Evolutionary conservation across 164 flowering plant genomes (phyloP).

Genomic region (Aristolochia californica): DNA sequence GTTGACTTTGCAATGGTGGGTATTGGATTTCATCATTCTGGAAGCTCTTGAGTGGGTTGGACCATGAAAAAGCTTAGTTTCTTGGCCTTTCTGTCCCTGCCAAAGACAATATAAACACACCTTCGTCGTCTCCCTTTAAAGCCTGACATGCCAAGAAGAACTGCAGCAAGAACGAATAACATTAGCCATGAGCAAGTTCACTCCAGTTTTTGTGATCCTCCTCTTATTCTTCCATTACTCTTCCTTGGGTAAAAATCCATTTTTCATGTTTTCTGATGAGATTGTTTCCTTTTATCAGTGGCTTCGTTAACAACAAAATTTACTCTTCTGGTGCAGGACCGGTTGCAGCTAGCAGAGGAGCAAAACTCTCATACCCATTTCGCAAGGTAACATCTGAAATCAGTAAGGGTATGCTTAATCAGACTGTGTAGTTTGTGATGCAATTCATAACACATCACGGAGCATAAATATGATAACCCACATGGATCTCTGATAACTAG

Average conservation of each 20-base stretch:
- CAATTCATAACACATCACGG: too few species aligned
- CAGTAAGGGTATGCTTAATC: too few species aligned
- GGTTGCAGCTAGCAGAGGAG: neutral
- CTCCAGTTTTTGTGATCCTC: slow-evolving; percentile 13
- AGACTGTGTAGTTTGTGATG: too few species aligned
- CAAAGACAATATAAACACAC: slow-evolving; percentile 7
- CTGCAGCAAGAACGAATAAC: neutral
- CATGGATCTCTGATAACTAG: neutral
- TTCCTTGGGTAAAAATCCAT: slow-evolving; percentile 16
- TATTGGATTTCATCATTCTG: slow-evolving; percentile 27
- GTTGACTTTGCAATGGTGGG: slow-evolving; percentile 40
- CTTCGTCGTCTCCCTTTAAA: slow-evolving; percentile 5
- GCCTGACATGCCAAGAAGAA: neutral
- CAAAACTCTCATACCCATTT: neutral
- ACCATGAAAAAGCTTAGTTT: slow-evolving; percentile 18
- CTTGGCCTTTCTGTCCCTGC: slow-evolving; percentile 13
- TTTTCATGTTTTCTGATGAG: neutral
- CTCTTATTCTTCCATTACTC: slow-evolving; percentile 11
- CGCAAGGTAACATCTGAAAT: too few species aligned
- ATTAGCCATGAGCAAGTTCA: slow-evolving; percentile 23
- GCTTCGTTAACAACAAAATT: neutral
- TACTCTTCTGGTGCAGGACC: neutral
- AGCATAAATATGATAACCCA: neutral
- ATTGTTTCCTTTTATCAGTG: neutral
- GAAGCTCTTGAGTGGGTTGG: slow-evolving; percentile 30